phyloP scores from a whole-genome alignment of 2,329 filamentous ascomycete genomes.

The Ceratocystis smalleyi region DNA sequence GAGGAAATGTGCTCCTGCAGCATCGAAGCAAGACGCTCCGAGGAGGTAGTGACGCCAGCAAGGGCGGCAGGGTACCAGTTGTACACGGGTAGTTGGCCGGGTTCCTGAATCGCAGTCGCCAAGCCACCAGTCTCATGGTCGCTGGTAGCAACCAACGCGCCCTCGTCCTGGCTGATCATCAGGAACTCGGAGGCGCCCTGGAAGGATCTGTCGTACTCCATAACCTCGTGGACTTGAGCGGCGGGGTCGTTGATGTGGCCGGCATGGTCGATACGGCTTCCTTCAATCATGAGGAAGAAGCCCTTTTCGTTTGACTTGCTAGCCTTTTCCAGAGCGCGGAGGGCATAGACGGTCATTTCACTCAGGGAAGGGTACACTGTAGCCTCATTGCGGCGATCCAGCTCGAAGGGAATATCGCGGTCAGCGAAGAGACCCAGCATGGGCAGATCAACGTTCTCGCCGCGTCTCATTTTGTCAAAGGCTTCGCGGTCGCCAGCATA shows the following conservation, averaged over 20 bases:
- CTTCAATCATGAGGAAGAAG: slow-evolving; percentile 98
- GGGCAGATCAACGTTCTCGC: slow-evolving; percentile 57
- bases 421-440: slow-evolving; percentile 72
- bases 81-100: slow-evolving; percentile 39
- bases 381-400: slow-evolving; percentile 67
- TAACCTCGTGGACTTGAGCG: slow-evolving; percentile 75
- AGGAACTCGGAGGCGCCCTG: slow-evolving; percentile 72
- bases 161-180: slow-evolving; percentile 53
- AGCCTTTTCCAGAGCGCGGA: slow-evolving; percentile 63
- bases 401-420: slow-evolving; percentile 77
- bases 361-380: slow-evolving; percentile 75
- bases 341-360: slow-evolving; percentile 76
- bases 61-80: slow-evolving; percentile 73
- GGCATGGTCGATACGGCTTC: slow-evolving; percentile 88
- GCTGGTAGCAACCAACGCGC: slow-evolving; percentile 74
- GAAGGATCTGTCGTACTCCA: slow-evolving; percentile 88
- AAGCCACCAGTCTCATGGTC: slow-evolving; percentile 95
- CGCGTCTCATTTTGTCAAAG: slow-evolving; percentile 59
- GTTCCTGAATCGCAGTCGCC: slow-evolving; percentile 55
- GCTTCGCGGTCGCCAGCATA: slow-evolving; percentile 57
- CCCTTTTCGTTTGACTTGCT: slow-evolving; percentile 75
- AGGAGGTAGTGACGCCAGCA: slow-evolving; percentile 58
- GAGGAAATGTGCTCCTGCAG: slow-evolving; percentile 44
- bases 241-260: slow-evolving; percentile 74
- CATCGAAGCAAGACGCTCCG: slow-evolving; percentile 51